These are phyloP conservation scores for Dunaliella sp. DNA, from an alignment of 139 green algal genomes.

Conservation along the genomic window DNA sequence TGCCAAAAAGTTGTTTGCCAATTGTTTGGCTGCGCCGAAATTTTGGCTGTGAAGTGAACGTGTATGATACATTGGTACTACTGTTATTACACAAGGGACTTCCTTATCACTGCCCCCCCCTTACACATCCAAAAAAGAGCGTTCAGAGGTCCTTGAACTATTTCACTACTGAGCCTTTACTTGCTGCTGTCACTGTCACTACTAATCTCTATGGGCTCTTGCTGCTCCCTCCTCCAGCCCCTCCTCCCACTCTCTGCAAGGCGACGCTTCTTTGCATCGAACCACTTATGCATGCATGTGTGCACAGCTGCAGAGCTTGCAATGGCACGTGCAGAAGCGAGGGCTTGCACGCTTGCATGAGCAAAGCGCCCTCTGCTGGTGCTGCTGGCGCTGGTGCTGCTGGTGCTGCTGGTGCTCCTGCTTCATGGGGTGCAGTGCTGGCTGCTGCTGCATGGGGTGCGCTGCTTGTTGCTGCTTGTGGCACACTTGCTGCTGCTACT, in stretches of 20 bases:
- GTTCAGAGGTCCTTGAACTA: not conserved
- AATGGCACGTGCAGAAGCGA: not conserved
- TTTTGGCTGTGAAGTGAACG: not conserved
- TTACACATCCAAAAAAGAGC: not conserved
- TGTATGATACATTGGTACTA: not conserved
- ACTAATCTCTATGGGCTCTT: too few species aligned
- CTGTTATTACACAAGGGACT: not conserved
- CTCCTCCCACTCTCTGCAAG: not conserved
- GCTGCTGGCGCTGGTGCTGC: not conserved
- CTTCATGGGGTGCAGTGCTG: not conserved
- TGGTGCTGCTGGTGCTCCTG: not conserved
- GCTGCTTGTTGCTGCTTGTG: not conserved
- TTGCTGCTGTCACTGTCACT: not conserved
- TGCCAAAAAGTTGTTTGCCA: not conserved
- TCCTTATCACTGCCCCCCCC: not conserved
- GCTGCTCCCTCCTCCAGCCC: too few species aligned
- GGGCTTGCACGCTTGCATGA: not conserved
- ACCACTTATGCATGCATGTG: not conserved
- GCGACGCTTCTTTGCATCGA: not conserved
- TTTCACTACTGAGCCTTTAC: not conserved
- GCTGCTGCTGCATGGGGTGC: not conserved
- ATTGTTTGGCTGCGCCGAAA: not conserved
- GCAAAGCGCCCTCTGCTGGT: not conserved
- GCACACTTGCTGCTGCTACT: not conserved
- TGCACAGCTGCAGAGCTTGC: not conserved